Base-by-base conservation (phyloP, 2,329 filamentous ascomycete genomes). In the Botryotinia narcissicola region DNA sequence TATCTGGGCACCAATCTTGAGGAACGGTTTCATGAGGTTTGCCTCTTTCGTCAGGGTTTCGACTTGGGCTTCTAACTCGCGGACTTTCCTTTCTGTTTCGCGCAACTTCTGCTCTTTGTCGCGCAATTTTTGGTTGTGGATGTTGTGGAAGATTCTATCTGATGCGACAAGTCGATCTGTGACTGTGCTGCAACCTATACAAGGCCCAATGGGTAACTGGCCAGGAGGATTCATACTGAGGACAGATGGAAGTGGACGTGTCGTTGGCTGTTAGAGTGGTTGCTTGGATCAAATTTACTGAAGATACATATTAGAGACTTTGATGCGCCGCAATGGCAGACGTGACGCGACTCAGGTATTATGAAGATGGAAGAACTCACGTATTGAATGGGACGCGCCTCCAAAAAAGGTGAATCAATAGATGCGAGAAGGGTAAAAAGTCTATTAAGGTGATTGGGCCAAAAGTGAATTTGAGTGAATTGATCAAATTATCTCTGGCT, bases 41-140 rank as follows among this genome's bases (percentile, higher is more conserved):
- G 48, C 66, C 40, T 68, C 66, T 68, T 42, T 29, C n/a, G 37
- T 68, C 48, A 68, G 29, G 12, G 16, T 3, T 32, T 68, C 48
- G 6, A 68, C 48, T 16, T 57, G 66, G 4, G 35, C 25, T 32
- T 68, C 66, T 57, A 68, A 37, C 29, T 68, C 66, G 66, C n/a
- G 66, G 48, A 68, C 37, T 9, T 42, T 68, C 1, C 1, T 57
- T 32, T 68, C 48, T 1, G 25, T 20, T 22, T 57, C 48, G 10
- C 66, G 66, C 29, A 68, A 51, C 29, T 68, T 68, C 1, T n/a
- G 9, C 10, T 68, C 66, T 57, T 68, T 68, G n/a, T 57, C 48
- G 66, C 66, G 66, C 66, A 68, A 57, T 20, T 32, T 57, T 57
- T 68, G 46, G 14, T 68, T 57, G 48, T 68, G 66, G 66, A 68